Percentiles rank a stretch among this genome's conserved stretches.
Evolutionary conservation across 371 early-diverging fungal genomes (phyloP).

Genomic region (Mortierella sp.): DNA sequence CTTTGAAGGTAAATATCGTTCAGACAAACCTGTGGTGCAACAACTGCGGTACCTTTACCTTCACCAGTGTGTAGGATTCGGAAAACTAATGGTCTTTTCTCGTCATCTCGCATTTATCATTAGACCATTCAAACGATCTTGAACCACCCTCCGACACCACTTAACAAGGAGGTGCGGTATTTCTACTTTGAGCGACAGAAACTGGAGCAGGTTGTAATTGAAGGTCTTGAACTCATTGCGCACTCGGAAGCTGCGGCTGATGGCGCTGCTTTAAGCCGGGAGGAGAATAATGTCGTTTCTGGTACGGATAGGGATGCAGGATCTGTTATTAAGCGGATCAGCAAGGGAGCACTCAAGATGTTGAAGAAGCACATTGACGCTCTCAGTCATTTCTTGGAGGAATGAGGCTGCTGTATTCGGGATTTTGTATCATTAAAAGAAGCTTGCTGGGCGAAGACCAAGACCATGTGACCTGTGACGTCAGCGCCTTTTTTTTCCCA

Average conservation of each 20-base stretch:
- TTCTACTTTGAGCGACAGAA: conserved; percentile 46
- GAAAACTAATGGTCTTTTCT: too few relatives aligned
- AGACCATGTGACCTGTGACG: not conserved
- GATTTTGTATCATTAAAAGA: too few relatives aligned
- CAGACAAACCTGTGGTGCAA: not conserved
- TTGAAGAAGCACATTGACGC: conserved; percentile 57
- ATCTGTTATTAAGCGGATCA: conserved; percentile 28
- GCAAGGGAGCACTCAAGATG: conserved; percentile 56
- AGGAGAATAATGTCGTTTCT: not conserved
- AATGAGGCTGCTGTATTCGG: conserved; percentile 19
- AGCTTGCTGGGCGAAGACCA: not conserved
- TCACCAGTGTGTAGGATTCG: not conserved
- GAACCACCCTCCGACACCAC: conserved; percentile 53
- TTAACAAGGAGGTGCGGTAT: conserved; percentile 42
- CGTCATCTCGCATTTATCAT: not conserved
- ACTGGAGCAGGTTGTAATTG: conserved; percentile 53
- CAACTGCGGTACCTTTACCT: not conserved
- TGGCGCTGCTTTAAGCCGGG: not conserved
- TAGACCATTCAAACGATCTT: conserved; percentile 55
- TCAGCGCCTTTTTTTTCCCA: not conserved
- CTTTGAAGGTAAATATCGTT: conserved; percentile 42
- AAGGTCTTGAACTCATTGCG: conserved; percentile 55
- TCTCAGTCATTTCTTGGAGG: conserved; percentile 42
- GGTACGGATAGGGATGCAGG: not conserved
- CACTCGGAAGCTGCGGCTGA: conserved; percentile 32